phyloP scores from a whole-genome alignment of 192 early-diverging fungal species.

The Coemansia guatemalensis region DNA sequence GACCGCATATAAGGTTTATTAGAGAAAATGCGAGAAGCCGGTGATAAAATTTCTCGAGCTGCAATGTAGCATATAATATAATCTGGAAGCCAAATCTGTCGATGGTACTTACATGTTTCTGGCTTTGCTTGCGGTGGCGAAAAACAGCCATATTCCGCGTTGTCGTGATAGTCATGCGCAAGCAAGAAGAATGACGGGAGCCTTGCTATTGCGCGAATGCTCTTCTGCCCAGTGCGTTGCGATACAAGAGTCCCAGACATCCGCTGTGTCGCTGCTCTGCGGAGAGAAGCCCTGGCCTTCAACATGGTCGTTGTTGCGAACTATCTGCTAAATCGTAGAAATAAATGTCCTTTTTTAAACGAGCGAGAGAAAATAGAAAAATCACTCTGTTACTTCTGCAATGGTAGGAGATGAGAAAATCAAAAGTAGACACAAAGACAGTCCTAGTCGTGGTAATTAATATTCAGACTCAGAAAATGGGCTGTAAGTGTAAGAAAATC shows the following conservation, averaged over 20 bases:
- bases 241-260: conserved; percentile 12
- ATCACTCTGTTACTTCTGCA: neutral
- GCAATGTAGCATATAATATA: neutral
- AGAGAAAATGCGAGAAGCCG: neutral
- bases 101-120: conserved; percentile 33
- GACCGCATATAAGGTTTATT: neutral
- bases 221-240: conserved; percentile 13
- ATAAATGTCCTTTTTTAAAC: neutral
- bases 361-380: neutral
- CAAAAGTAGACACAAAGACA: neutral
- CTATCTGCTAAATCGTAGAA: neutral
- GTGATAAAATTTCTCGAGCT: neutral
- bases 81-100: neutral
- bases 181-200: conserved; percentile 18
- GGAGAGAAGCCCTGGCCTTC: conserved; percentile 32
- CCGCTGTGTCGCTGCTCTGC: conserved; percentile 28
- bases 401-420: neutral
- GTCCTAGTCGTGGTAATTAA: neutral
- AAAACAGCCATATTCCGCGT: conserved; percentile 38
- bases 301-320: conserved; percentile 14
- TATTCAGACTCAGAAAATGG: neutral
- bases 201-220: conserved; percentile 10
- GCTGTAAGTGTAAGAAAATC: neutral
- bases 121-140: conserved; percentile 19
- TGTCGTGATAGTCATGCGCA: conserved; percentile 37